Conservation (phyloP, 805 yeast species). For the Kluyveromyces nonfermentans region DNA sequence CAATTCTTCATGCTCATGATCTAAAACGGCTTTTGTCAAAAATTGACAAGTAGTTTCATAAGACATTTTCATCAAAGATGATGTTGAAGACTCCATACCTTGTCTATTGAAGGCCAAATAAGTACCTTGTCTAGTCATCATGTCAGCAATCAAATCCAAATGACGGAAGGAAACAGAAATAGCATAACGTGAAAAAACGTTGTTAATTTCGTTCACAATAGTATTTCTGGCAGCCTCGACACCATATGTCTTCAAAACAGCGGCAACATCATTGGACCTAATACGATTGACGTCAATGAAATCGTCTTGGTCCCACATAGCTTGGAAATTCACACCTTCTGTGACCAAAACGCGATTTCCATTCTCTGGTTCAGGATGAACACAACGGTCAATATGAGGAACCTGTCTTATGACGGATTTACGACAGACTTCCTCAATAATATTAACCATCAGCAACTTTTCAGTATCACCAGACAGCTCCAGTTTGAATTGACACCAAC, state of each 20-base stretch:
- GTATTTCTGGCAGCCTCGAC: conserved; percentile 99
- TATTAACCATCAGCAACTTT: conserved; percentile 93
- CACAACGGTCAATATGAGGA: conserved; percentile 84
- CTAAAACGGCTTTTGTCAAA: conserved; percentile 90
- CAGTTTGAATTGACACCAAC: conserved; percentile 87
- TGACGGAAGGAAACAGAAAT: conserved; percentile 89
- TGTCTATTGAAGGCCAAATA: conserved; percentile 95
- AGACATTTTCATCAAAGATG: conserved; percentile 97
- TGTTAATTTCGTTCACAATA: conserved; percentile 88
- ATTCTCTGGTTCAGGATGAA: conserved; percentile 64
- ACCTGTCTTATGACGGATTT: conserved; percentile 88
- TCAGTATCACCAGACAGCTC: conserved; percentile 79
- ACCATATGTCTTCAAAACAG: conserved; percentile 87
- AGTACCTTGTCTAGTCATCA: conserved; percentile 98
- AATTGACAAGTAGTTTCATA: conserved; percentile 98
- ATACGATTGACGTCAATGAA: conserved; percentile 85
- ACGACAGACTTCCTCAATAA: conserved; percentile 86
- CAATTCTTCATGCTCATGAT: conserved; percentile 79
- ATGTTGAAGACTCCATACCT: conserved; percentile 92
- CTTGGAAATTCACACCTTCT: conserved; percentile 95
- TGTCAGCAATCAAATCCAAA: conserved; percentile 92
- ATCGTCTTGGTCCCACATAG: conserved; percentile 97
- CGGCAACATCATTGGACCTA: conserved; percentile 84
- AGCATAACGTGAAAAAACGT: conserved; percentile 94
- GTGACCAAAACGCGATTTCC: conserved; percentile 77